phyloP scores from a whole-genome alignment of 352 stramenopile species.

The Globisporangium recalcitrans region DNA sequence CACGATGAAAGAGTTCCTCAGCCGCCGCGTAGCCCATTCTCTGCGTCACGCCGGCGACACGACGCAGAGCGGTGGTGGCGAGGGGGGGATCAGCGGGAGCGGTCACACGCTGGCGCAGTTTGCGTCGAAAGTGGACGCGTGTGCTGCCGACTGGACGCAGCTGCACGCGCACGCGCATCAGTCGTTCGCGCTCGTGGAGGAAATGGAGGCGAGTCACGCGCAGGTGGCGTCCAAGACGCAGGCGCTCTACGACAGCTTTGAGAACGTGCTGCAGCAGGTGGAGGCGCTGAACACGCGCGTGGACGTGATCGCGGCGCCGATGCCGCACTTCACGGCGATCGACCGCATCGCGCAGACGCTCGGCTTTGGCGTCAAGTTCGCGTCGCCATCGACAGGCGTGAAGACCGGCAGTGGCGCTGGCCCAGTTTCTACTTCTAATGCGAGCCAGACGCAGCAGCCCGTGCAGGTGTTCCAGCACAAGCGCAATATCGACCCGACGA shows the following conservation, averaged over 20 bases:
- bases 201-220: conserved; percentile 79
- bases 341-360: conserved; percentile 46
- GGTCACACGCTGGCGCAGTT: conserved; percentile 29
- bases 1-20: conserved; percentile 45
- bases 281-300: conserved; percentile 59
- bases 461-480: conserved; percentile 80
- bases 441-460: conserved; percentile 17
- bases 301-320: conserved; percentile 48
- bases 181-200: conserved; percentile 58
- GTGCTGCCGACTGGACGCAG: conserved; percentile 30
- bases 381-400: conserved; percentile 18
- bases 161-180: conserved; percentile 53
- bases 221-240: conserved; percentile 72
- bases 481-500: conserved; percentile 67
- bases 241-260: conserved; percentile 74
- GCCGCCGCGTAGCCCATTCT: conserved; percentile 8
- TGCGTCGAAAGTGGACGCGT: conserved; percentile 25
- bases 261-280: conserved; percentile 55
- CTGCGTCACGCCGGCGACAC: not conserved
- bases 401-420: not conserved
- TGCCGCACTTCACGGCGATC: conserved; percentile 74
- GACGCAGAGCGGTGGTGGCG: not conserved
- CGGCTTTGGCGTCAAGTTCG: conserved; percentile 70
- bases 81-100: conserved; percentile 1
- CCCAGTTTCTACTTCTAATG: not conserved